Conservation (phyloP, 768 basidiomycete species). For the Auriscalpium vulgare region DNA sequence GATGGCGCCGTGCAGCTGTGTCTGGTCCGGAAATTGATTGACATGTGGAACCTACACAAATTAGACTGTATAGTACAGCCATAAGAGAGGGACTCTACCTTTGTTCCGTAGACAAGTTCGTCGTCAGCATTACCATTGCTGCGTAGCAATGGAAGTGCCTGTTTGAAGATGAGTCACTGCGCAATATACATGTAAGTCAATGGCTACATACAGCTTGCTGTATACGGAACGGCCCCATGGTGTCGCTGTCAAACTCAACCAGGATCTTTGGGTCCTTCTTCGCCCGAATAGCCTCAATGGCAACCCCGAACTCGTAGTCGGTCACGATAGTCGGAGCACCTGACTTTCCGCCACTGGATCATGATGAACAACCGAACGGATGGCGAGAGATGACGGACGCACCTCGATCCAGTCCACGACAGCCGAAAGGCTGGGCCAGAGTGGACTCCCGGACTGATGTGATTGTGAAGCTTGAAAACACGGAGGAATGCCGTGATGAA, state of each 20-base stretch:
- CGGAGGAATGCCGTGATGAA: not conserved
- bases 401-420: constrained; percentile 2
- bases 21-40: not conserved
- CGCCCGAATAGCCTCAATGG: not conserved
- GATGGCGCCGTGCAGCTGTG: constrained; percentile 1
- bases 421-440: not conserved
- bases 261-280: not conserved
- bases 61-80: not conserved
- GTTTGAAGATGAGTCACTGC: too few relatives aligned
- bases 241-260: not conserved
- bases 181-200: not conserved
- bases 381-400: not conserved
- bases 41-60: not conserved
- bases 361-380: not conserved
- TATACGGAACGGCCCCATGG: not conserved
- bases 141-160: too few relatives aligned
- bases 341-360: not conserved
- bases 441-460: not conserved
- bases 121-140: not conserved
- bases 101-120: not conserved
- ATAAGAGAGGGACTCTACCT: not conserved
- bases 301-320: not conserved
- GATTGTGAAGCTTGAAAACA: not conserved
- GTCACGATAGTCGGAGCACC: not conserved
- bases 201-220: not conserved